Evolutionary conservation across 2,329 filamentous ascomycete species (phyloP).

Genomic region (Rhynchosporium secalis): DNA sequence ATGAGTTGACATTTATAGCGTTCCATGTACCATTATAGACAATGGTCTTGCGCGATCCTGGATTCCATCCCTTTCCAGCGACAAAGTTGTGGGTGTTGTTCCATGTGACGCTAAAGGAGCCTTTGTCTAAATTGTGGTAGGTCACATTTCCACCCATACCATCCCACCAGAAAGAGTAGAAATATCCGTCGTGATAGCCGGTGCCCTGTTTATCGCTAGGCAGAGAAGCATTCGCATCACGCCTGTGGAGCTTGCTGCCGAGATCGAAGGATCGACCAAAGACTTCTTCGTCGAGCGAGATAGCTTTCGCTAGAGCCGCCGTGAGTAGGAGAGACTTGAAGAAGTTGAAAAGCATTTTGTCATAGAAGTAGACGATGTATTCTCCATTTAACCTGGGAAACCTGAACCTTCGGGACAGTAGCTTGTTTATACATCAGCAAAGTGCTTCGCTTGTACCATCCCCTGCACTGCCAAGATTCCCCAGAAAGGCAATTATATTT

Average conservation of each 20-base stretch:
- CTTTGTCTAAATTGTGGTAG: slow-evolving; percentile 31
- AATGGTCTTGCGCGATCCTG: slow-evolving; percentile 43
- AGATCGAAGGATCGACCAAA: slow-evolving; percentile 9
- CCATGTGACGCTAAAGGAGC: slow-evolving; percentile 53
- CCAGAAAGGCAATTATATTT: no score
- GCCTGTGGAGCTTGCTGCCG: slow-evolving; percentile 8
- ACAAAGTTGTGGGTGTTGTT: slow-evolving; percentile 47
- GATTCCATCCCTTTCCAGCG: slow-evolving; percentile 52
- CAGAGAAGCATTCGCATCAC: not conserved
- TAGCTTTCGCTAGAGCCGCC: slow-evolving; percentile 8
- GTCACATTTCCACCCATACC: not conserved
- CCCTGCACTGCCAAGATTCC: no score
- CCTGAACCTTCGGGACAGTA: no score
- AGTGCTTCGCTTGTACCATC: no score
- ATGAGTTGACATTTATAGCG: slow-evolving; percentile 45
- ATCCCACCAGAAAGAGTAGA: not conserved
- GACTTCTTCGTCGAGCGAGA: slow-evolving; percentile 10
- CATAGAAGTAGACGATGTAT: no score
- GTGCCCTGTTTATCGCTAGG: not conserved
- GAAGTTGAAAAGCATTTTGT: slow-evolving; percentile 5
- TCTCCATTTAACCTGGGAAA: no score
- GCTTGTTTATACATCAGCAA: no score
- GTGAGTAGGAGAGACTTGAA: slow-evolving; percentile 7
- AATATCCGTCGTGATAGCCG: not conserved
- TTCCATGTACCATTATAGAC: slow-evolving; percentile 45